Conservation (phyloP, 305 asterid genomes). For the Solanum hybrid region DNA sequence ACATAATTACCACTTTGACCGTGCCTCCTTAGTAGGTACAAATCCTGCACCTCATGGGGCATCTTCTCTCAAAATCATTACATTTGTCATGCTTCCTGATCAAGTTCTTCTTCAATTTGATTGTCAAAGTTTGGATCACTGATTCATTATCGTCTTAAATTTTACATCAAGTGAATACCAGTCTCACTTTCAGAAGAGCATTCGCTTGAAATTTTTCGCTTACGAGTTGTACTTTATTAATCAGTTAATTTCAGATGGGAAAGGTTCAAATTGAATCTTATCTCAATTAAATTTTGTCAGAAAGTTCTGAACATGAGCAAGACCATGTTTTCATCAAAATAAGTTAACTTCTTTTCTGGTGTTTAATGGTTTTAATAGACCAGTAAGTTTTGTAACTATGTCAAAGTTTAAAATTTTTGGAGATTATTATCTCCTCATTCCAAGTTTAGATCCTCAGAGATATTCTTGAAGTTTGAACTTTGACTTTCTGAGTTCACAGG, state of each 20-base stretch:
- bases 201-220: background rate
- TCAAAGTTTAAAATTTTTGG: background rate
- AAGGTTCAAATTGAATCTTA: background rate
- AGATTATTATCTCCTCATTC: background rate
- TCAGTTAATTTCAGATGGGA: background rate
- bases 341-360: background rate
- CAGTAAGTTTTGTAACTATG: background rate
- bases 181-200: background rate
- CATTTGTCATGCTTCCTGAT: background rate
- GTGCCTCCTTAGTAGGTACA: background rate
- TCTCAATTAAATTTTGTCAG: background rate
- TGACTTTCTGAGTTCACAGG: background rate
- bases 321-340: background rate
- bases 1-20: background rate
- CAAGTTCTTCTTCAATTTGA: background rate
- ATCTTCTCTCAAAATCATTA: background rate
- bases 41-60: background rate
- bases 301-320: background rate
- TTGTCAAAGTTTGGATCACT: background rate
- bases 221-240: background rate
- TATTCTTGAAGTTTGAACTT: background rate
- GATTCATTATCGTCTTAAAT: background rate
- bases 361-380: background rate
- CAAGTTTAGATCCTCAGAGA: background rate
- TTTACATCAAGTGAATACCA: background rate